Evolutionary conservation across 495 filamentous ascomycete species (phyloP).

Genomic region (Chaetomium tenue): DNA sequence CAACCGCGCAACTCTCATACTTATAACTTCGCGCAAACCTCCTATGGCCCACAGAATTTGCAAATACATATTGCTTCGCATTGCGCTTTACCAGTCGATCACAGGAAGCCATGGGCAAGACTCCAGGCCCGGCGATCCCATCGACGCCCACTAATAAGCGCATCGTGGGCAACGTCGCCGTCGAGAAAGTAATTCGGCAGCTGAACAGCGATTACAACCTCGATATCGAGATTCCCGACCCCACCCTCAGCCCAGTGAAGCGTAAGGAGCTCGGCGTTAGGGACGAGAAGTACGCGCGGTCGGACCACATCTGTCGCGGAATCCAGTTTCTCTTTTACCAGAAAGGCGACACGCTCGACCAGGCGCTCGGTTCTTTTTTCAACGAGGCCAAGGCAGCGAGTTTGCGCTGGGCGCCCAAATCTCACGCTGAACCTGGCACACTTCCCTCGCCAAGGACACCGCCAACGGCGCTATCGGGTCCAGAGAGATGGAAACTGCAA

Average conservation of each 20-base stretch:
- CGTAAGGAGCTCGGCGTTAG: slow-evolving; percentile 20
- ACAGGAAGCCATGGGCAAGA: neutral
- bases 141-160: slow-evolving; percentile 24
- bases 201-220: slow-evolving; percentile 33
- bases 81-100: neutral
- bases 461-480: slow-evolving; percentile 20
- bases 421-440: slow-evolving; percentile 17
- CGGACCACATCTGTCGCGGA: slow-evolving; percentile 21
- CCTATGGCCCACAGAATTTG: neutral
- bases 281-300: slow-evolving; percentile 20
- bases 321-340: slow-evolving; percentile 27
- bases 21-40: neutral
- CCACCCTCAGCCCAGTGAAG: slow-evolving; percentile 19
- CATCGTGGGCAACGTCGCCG: neutral
- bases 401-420: slow-evolving; percentile 27
- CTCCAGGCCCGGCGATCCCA: slow-evolving; percentile 7
- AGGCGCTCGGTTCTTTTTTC: slow-evolving; percentile 24
- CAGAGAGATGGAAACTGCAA: slow-evolving; percentile 25
- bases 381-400: slow-evolving; percentile 24
- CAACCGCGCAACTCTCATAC: neutral
- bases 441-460: slow-evolving; percentile 11
- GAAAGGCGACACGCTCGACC: slow-evolving; percentile 17
- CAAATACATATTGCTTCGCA: neutral
- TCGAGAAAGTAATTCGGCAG: slow-evolving; percentile 18
- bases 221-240: slow-evolving; percentile 25